Evolutionary conservation across 1,284 basidiomycete genomes (phyloP), one percentile per base, ranked within the genome.

Genomic region (Papiliotrema fonsecae): DNA sequence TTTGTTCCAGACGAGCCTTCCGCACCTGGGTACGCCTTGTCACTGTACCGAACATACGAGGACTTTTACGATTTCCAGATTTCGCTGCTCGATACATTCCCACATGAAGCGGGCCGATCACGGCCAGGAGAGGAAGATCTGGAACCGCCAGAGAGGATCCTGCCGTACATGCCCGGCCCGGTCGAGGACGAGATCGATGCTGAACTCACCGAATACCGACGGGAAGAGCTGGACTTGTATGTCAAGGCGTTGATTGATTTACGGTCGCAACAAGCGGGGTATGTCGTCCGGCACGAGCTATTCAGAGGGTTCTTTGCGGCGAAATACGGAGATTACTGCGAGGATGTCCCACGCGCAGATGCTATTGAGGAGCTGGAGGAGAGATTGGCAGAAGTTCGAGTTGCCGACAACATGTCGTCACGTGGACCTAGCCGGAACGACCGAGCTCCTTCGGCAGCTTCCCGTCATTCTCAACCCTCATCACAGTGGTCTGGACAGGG

Each of bases 41-140:
- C 93, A 56, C 80, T 98, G 35, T 97, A 96, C 75, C 83, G 96
- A 44, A 83, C 90, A 16, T 99, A 99, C 77, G 88, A 96, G 65
- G 93, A 99, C 72, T 99, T 99, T 73, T 96, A 94, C 76, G 90
- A 94, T 63, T 97, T 97, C 72, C 96, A 99, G 67, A 87, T 96
- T 47, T 78, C 82, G 9, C 80, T 99, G 31, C 81, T 97, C 52
- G 82, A 91, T 45, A 78, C 81, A 0, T 96, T 94, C 73, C 91
- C 91, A 4, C 78, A 81, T 45, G 93, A 97, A 75, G 93, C 90
- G 16, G 93, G 93, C 7, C 80, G 87, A 35, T 60, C 63, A 47
- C 51, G 58, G 42, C 63, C 69, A 1, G 72, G 73, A 18, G 75
- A 74, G 27, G 64, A 69, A 28, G 62, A 69, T 27, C 47, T 45